Evolutionary conservation across 2,329 filamentous ascomycete genomes (phyloP).

Genomic region (Neofusicoccum umdonicola): DNA sequence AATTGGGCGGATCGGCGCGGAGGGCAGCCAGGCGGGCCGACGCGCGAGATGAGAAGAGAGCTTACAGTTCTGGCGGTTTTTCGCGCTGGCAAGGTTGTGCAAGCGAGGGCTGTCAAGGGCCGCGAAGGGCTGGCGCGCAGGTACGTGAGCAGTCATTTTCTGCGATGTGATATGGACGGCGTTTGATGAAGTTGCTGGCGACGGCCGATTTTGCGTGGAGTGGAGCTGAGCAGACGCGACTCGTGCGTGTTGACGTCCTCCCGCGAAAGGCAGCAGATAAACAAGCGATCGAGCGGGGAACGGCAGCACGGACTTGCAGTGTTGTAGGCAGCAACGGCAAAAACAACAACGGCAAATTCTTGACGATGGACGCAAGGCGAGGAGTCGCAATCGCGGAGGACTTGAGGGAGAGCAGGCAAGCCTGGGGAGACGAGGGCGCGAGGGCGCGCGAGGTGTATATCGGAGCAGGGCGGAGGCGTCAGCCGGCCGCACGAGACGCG

Average conservation of each 20-base stretch:
- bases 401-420: conserved; percentile 5
- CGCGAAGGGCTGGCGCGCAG: conserved; percentile 70
- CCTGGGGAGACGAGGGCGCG: not conserved
- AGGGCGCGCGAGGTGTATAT: conserved; percentile 14
- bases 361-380: not conserved
- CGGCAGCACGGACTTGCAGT: not conserved
- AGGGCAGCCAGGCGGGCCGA: not conserved
- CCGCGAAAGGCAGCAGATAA: conserved; percentile 4
- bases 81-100: conserved; percentile 69
- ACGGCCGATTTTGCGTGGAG: conserved; percentile 1
- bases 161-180: not conserved
- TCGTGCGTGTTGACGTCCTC: conserved; percentile 12
- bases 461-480: conserved; percentile 1
- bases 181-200: not conserved
- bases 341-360: not conserved
- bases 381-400: conserved; percentile 9
- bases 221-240: conserved; percentile 5
- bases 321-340: not conserved
- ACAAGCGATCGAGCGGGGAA: conserved; percentile 5
- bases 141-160: conserved; percentile 28
- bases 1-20: conserved; percentile 3
- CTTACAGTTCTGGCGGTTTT: conserved; percentile 70
- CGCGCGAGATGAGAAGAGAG: conserved; percentile 4
- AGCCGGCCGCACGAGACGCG: not conserved
- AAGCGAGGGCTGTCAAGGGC: conserved; percentile 68